These are phyloP conservation scores for Debaryomyces subglobosus DNA, from an alignment of 1,139 yeast genomes.

Conservation along the genomic window DNA sequence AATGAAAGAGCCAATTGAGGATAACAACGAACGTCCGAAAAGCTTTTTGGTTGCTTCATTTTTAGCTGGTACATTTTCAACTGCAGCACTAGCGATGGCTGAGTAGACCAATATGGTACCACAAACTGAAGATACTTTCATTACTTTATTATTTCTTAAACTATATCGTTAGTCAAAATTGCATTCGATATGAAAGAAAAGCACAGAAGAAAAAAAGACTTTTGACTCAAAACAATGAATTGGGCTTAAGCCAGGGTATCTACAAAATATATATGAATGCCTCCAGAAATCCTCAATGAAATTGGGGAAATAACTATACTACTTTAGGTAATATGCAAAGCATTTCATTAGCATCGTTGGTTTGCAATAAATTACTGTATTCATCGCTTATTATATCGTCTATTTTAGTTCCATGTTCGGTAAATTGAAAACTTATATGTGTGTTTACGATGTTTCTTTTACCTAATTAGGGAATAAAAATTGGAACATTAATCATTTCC, in stretches of 20 bases:
- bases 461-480: slow-evolving; percentile 8
- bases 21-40: slow-evolving; percentile 19
- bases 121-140: slow-evolving; percentile 25
- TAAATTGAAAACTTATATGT: slow-evolving; percentile 8
- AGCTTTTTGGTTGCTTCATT: slow-evolving; percentile 17
- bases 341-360: slow-evolving; percentile 5
- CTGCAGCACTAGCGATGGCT: slow-evolving; percentile 21
- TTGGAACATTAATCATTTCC: slow-evolving; percentile 6
- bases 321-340: slow-evolving; percentile 7
- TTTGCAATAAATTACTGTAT: slow-evolving; percentile 7
- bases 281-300: background rate
- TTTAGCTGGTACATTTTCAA: slow-evolving; percentile 10
- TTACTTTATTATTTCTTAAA: slow-evolving; percentile 10
- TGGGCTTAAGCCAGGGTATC: slow-evolving; percentile 5
- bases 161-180: slow-evolving; percentile 11
- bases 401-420: slow-evolving; percentile 9
- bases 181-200: slow-evolving; percentile 13
- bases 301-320: slow-evolving; percentile 6
- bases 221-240: slow-evolving; percentile 3
- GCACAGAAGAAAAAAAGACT: slow-evolving; percentile 15
- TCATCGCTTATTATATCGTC: background rate
- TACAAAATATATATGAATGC: slow-evolving; percentile 5
- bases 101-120: slow-evolving; percentile 23
- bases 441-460: slow-evolving; percentile 5
- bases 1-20: slow-evolving; percentile 8